These are phyloP conservation scores for Penicillium nucicola DNA, from an alignment of 495 filamentous ascomycete species.

Conservation along the genomic window DNA sequence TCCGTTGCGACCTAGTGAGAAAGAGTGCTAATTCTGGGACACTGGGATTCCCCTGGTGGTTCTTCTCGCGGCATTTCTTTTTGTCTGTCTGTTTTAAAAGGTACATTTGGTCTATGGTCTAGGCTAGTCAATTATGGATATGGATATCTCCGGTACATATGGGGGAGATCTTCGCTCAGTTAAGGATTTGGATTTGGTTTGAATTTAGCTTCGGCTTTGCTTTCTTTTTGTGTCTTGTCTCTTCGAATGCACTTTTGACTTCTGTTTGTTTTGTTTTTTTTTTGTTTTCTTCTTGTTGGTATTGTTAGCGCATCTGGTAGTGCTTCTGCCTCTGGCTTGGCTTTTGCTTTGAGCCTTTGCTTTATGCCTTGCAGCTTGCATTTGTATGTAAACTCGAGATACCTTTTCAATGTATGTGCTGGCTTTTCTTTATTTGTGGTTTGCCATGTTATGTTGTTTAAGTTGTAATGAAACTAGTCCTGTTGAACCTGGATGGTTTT, in stretches of 20 bases:
- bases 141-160: slow-evolving; percentile 15
- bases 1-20: slow-evolving; percentile 23
- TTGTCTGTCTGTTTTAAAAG: neutral
- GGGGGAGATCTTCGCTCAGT: slow-evolving; percentile 2
- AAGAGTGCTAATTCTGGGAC: neutral
- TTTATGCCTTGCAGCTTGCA: slow-evolving; percentile 1
- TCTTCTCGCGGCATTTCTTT: neutral
- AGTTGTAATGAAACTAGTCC: neutral
- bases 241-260: no score
- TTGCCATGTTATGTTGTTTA: neutral
- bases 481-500: no score
- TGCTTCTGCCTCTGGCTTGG: neutral
- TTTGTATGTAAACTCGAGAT: slow-evolving; percentile 11
- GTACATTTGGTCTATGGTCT: neutral
- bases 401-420: slow-evolving; percentile 9
- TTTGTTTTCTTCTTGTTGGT: neutral
- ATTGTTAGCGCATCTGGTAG: slow-evolving; percentile 5
- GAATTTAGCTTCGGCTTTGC: neutral
- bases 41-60: slow-evolving; percentile 7
- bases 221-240: neutral
- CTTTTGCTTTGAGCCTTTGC: neutral
- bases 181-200: neutral
- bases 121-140: neutral
- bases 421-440: neutral
- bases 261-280: neutral